Evolutionary conservation across 148 eudicot species (phyloP), one percentile per base, ranked within the genome.

Genomic region (Oxyria digyna): DNA sequence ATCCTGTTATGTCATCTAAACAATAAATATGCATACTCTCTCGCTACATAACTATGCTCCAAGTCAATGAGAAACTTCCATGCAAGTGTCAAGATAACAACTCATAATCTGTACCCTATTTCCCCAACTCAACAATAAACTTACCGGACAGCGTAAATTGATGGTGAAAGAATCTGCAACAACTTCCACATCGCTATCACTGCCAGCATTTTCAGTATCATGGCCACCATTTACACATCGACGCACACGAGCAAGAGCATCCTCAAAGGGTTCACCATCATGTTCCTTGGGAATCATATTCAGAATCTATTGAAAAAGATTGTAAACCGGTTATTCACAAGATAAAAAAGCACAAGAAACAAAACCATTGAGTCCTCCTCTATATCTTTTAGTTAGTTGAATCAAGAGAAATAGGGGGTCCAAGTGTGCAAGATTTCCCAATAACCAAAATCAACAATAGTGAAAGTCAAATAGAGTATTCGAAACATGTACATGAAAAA

Each of bases 181-280:
- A 38, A 88, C 85, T 85, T 88, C 89, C 72, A 88, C 69, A 76
- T 88, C 94, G 77, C 94, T 88, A 74, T 88, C 94, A 80, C 86
- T 82, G 59, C 82, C 88, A 70, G 82, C 94, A 80, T 81, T 81
- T 31, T 85, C 87, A 37, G 79, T 71, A 17, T 78, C 78, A 74
- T 68, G 75, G 50, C 89, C 89, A 72, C 94, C 94, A 70, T 85
- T 85, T 70, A 85, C 72, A 70, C 94, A 88, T 35, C 94, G 87
- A 54, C 83, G 73, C 71, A 88, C 94, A 38, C 94, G 87, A 15
- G 84, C 83, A 66, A 82, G 78, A 69, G 94, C 94, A 69, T 88
- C 84, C 72, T 80, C 82, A 77, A 88, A 85, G 26, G 55, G 72
- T 75, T 88, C 94, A 29, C 88, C 94, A 50, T 82, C 88, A 55